phyloP scores from a whole-genome alignment of 371 early-diverging fungal species.

The Rhizopus sp. region DNA sequence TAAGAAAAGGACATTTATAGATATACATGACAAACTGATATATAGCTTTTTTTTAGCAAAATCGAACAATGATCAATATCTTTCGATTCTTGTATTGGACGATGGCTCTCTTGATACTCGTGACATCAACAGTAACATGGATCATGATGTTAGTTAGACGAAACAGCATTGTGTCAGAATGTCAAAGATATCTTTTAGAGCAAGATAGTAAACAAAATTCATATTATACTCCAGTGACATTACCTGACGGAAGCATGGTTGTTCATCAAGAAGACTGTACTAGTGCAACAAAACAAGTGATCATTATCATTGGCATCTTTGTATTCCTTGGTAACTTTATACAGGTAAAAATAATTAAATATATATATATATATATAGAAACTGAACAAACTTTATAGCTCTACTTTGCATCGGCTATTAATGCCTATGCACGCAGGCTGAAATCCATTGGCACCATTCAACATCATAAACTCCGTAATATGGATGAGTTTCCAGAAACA shows the following conservation, averaged over 20 bases:
- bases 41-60: constrained; percentile 17
- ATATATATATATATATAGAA: neutral
- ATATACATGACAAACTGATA: neutral
- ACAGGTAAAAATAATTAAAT: constrained; percentile 4
- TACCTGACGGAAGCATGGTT: constrained; percentile 7
- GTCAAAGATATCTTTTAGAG: constrained; percentile 12
- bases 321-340: constrained; percentile 17
- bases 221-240: constrained; percentile 14
- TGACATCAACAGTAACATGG: constrained; percentile 13
- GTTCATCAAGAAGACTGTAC: constrained; percentile 18
- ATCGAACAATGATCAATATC: constrained; percentile 19
- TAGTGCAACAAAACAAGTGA: constrained; percentile 13
- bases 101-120: constrained; percentile 6
- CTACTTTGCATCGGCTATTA: constrained; percentile 22
- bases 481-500: constrained; percentile 31
- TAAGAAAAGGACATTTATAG: neutral
- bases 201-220: neutral
- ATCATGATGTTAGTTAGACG: constrained; percentile 18
- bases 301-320: constrained; percentile 16
- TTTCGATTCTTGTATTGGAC: constrained; percentile 23
- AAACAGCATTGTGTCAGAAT: constrained; percentile 6
- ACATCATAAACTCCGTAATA: constrained; percentile 23
- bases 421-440: constrained; percentile 22
- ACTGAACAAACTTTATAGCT: constrained; percentile 3
- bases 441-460: constrained; percentile 12